These are phyloP conservation scores for Austroboletus eburneus DNA, from an alignment of 768 basidiomycete species.

Conservation along the genomic window DNA sequence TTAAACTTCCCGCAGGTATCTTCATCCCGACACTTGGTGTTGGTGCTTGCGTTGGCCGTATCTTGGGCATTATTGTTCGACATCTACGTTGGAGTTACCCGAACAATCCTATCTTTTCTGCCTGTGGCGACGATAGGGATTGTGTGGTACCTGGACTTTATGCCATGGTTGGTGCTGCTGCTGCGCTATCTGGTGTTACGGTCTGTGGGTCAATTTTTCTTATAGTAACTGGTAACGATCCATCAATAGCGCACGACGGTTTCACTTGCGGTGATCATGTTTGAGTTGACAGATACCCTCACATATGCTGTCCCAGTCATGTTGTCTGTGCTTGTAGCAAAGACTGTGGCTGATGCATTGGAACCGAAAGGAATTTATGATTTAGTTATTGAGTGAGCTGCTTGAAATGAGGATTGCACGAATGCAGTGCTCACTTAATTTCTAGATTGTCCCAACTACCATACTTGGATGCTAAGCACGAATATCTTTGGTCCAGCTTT, in stretches of 20 bases:
- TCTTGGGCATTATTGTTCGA: slow-evolving; percentile 79
- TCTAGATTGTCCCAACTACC: slow-evolving; percentile 76
- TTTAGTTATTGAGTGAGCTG: slow-evolving; percentile 74
- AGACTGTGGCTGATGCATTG: slow-evolving; percentile 32
- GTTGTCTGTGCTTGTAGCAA: slow-evolving; percentile 72
- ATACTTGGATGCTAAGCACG: slow-evolving; percentile 86
- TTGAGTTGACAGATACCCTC: slow-evolving; percentile 90
- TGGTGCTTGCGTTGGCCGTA: slow-evolving; percentile 88
- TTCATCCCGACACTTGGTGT: slow-evolving; percentile 96
- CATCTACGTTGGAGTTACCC: slow-evolving; percentile 67
- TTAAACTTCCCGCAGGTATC: slow-evolving; percentile 89
- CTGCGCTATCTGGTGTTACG: slow-evolving; percentile 92
- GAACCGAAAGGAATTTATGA: slow-evolving; percentile 93
- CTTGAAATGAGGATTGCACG: background rate
- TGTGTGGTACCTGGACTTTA: slow-evolving; percentile 91
- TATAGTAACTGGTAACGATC: slow-evolving; percentile 6
- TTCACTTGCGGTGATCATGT: slow-evolving; percentile 93
- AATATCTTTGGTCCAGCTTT: slow-evolving; percentile 80
- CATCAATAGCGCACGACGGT: slow-evolving; percentile 72
- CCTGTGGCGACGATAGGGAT: slow-evolving; percentile 58
- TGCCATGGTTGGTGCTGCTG: slow-evolving; percentile 96
- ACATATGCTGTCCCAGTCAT: slow-evolving; percentile 91
- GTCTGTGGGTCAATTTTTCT: slow-evolving; percentile 33
- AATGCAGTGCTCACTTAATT: slow-evolving; percentile 1
- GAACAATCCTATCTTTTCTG: slow-evolving; percentile 52